These are phyloP conservation scores for Tolypocladium ovalisporum DNA, from an alignment of 2,329 filamentous ascomycete species.

Conservation along the genomic window DNA sequence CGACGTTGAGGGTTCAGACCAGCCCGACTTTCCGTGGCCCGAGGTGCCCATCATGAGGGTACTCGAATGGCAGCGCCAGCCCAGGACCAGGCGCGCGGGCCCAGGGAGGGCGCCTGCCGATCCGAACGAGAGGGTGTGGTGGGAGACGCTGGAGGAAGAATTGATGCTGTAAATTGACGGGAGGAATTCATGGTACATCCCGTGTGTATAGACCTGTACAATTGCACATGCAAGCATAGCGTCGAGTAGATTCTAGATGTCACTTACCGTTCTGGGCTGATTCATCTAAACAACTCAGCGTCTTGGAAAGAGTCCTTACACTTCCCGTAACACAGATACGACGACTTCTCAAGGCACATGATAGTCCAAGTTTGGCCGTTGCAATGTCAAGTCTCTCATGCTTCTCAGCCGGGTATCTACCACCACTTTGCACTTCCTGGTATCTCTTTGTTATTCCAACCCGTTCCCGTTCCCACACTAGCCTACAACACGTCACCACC, in stretches of 20 bases:
- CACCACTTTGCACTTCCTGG: neutral
- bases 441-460: neutral
- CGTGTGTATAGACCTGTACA: neutral
- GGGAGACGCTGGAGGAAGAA: conserved; percentile 17
- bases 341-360: neutral
- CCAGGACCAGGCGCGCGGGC: conserved; percentile 8
- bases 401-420: neutral
- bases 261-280: neutral
- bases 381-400: too few species aligned
- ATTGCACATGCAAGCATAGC: neutral
- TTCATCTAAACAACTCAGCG: too few species aligned
- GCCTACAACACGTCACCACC: neutral
- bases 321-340: neutral
- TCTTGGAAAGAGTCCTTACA: neutral
- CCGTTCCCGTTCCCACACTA: neutral
- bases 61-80: conserved; percentile 12
- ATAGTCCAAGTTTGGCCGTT: neutral
- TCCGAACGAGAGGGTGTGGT: conserved; percentile 12
- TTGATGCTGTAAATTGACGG: conserved; percentile 12
- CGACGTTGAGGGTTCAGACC: conserved; percentile 4
- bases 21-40: conserved; percentile 15
- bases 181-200: neutral
- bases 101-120: conserved; percentile 11
- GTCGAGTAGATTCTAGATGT: neutral
- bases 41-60: conserved; percentile 10